These are phyloP conservation scores for Daldinia caldariorum DNA, from an alignment of 495 filamentous ascomycete species.

Conservation along the genomic window DNA sequence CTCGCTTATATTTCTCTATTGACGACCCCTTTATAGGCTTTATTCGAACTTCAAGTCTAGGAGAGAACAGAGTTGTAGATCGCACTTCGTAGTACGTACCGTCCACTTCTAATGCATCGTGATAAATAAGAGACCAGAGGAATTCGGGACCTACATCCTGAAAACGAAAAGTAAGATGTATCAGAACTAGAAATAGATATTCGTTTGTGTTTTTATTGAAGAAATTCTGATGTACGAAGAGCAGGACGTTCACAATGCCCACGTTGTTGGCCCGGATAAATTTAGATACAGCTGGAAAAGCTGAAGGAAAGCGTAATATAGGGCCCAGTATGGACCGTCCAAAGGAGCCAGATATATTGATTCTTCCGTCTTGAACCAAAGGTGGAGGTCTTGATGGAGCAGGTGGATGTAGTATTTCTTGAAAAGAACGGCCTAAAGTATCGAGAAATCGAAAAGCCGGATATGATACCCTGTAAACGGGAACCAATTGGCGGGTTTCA, in stretches of 20 bases:
- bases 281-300: neutral
- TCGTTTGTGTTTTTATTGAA: neutral
- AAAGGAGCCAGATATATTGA: neutral
- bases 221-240: neutral
- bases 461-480: neutral
- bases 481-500: neutral
- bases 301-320: neutral
- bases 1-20: neutral
- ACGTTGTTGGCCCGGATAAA: neutral
- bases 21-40: neutral
- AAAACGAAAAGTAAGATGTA: neutral
- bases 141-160: neutral
- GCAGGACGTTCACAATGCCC: neutral
- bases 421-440: neutral
- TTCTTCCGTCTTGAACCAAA: neutral
- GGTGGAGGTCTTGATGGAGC: neutral
- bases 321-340: neutral
- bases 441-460: slow-evolving; percentile 2
- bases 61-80: neutral
- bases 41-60: neutral
- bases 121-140: neutral
- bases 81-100: slow-evolving; percentile 1
- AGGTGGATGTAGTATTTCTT: neutral
- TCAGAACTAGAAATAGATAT: too few relatives aligned
- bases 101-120: neutral